phyloP scores from a whole-genome alignment of 2,329 filamentous ascomycete genomes.

The Penicillium sp. region DNA sequence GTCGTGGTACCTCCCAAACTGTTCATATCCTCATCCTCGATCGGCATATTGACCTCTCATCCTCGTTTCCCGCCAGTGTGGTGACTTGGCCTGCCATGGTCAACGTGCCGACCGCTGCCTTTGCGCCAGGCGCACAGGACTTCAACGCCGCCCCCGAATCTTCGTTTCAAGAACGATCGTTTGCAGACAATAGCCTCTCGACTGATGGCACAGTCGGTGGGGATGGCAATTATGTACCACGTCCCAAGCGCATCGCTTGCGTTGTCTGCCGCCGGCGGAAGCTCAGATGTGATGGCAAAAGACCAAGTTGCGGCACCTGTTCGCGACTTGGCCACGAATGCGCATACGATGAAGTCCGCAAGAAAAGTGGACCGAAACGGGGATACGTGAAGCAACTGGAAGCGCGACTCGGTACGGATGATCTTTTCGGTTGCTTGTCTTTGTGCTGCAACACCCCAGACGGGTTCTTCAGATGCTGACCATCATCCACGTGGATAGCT shows the following conservation, averaged over 20 bases:
- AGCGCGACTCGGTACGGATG: slow-evolving; percentile 72
- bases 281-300: slow-evolving; percentile 77
- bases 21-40: slow-evolving; percentile 7
- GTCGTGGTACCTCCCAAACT: slow-evolving; percentile 8
- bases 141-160: slow-evolving; percentile 20
- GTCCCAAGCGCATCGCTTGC: slow-evolving; percentile 90
- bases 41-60: slow-evolving; percentile 10
- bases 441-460: too few relatives aligned
- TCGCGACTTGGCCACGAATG: slow-evolving; percentile 79
- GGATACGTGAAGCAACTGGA: slow-evolving; percentile 93
- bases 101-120: slow-evolving; percentile 12
- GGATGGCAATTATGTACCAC: slow-evolving; percentile 57
- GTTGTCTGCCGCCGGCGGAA: slow-evolving; percentile 91
- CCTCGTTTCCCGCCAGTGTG: not conserved
- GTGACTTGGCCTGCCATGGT: slow-evolving; percentile 14
- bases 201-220: slow-evolving; percentile 38
- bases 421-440: not conserved
- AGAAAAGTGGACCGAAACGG: slow-evolving; percentile 90
- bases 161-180: slow-evolving; percentile 11
- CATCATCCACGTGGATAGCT: slow-evolving; percentile 47
- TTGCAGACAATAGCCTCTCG: slow-evolving; percentile 18
- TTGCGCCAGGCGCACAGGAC: slow-evolving; percentile 18
- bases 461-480: slow-evolving; percentile 7
- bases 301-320: slow-evolving; percentile 84
- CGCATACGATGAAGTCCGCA: slow-evolving; percentile 84